These are phyloP conservation scores for Aspergillus carlsbadensis DNA, from an alignment of 495 filamentous ascomycete genomes.

Conservation along the genomic window DNA sequence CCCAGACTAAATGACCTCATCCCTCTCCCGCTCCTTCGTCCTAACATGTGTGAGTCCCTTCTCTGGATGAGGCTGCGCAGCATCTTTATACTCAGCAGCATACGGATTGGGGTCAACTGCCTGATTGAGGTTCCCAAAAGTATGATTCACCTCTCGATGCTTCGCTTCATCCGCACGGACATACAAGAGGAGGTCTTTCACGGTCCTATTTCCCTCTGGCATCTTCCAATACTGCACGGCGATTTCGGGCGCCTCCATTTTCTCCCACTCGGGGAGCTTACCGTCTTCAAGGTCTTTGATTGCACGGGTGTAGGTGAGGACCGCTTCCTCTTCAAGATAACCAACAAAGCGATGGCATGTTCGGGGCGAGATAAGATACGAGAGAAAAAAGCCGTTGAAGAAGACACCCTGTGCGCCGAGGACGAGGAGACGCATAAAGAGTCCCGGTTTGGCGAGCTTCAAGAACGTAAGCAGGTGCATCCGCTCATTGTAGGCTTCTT, in stretches of 20 bases:
- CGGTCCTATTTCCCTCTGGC: slow-evolving; percentile 77
- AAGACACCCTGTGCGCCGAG: slow-evolving; percentile 84
- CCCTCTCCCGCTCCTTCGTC: slow-evolving; percentile 75
- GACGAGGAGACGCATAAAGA: slow-evolving; percentile 86
- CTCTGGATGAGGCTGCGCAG: slow-evolving; percentile 59
- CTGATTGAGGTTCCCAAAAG: slow-evolving; percentile 80
- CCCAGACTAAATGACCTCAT: slow-evolving; percentile 65
- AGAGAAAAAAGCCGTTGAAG: slow-evolving; percentile 90
- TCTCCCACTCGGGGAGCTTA: slow-evolving; percentile 77
- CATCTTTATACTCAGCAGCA: slow-evolving; percentile 68
- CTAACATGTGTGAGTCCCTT: slow-evolving; percentile 70
- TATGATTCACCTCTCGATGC: slow-evolving; percentile 97
- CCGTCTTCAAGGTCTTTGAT: slow-evolving; percentile 85
- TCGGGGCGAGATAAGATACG: slow-evolving; percentile 84
- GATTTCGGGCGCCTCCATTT: slow-evolving; percentile 79
- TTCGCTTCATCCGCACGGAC: slow-evolving; percentile 95
- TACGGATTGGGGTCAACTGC: slow-evolving; percentile 88
- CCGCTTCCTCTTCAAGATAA: slow-evolving; percentile 95
- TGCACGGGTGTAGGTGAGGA: slow-evolving; percentile 87
- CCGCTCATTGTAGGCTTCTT: slow-evolving; percentile 93
- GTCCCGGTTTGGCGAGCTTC: slow-evolving; percentile 83
- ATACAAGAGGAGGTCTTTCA: slow-evolving; percentile 84
- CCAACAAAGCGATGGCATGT: slow-evolving; percentile 96
- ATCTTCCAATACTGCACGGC: slow-evolving; percentile 91
- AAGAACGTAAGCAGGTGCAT: slow-evolving; percentile 97